Evolutionary conservation across 306 rosid species (phyloP).

Genomic region (Dicorynia guianensis): DNA sequence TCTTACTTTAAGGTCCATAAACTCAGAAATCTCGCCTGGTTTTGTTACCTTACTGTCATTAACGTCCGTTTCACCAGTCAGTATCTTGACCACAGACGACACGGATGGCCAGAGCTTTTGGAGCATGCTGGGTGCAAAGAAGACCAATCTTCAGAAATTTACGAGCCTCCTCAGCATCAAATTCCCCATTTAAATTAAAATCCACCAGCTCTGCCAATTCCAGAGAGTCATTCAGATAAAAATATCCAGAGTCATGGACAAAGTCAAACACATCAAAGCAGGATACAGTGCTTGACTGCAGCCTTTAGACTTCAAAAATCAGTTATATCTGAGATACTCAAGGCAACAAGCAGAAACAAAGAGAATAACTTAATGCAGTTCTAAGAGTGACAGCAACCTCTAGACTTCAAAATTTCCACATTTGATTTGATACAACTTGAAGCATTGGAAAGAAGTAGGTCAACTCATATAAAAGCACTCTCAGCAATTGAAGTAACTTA

Average conservation of each 20-base stretch:
- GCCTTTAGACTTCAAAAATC: too few species aligned
- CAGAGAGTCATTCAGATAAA: too few species aligned
- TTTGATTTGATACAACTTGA: slow-evolving; percentile 2
- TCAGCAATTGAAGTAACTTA: background rate
- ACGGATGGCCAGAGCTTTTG: slow-evolving; percentile 82
- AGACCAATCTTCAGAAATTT: slow-evolving; percentile 73
- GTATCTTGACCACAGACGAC: slow-evolving; percentile 88
- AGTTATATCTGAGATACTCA: background rate
- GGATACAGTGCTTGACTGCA: background rate
- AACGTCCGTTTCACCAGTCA: slow-evolving; percentile 58
- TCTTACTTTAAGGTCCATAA: slow-evolving; percentile 79
- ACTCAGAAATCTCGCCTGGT: slow-evolving; percentile 87
- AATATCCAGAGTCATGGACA: too few species aligned
- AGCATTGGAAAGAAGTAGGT: background rate
- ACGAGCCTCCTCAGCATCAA: slow-evolving; percentile 81
- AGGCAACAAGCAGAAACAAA: background rate
- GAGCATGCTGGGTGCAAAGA: slow-evolving; percentile 85
- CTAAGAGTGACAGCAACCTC: background rate
- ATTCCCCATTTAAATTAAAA: slow-evolving; percentile 61
- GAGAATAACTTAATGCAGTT: background rate
- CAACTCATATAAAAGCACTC: background rate
- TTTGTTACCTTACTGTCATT: slow-evolving; percentile 58
- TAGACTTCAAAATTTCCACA: background rate
- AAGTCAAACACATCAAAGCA: background rate
- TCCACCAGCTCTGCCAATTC: slow-evolving; percentile 69